A percentile compares a stretch with the other conserved stretches of the same genome.
Conservation (phyloP, 805 yeast species). For the Candida loeiensis region DNA sequence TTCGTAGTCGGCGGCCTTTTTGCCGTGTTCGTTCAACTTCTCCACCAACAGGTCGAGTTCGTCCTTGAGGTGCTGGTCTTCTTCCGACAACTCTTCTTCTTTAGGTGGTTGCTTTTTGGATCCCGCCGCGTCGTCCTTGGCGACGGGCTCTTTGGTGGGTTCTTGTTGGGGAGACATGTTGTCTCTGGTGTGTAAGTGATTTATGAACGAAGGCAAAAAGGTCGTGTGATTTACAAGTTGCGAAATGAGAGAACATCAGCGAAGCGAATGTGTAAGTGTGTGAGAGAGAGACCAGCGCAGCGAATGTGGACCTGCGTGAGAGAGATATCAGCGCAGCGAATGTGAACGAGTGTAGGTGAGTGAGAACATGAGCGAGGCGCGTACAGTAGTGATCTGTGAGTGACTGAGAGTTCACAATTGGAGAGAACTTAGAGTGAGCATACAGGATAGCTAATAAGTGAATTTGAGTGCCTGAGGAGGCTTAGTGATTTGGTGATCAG, state of each 20-base stretch:
- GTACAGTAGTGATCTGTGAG: too few relatives aligned
- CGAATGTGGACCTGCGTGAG: too few relatives aligned
- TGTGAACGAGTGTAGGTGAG: too few relatives aligned
- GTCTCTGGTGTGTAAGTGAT: not conserved
- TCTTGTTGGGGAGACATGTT: constrained; percentile 9
- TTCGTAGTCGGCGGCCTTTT: constrained; percentile 44
- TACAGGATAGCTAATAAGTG: too few relatives aligned
- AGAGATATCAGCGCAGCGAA: too few relatives aligned
- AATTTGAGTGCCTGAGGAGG: too few relatives aligned
- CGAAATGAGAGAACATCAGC: not conserved
- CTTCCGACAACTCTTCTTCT: constrained; percentile 89
- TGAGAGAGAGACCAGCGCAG: too few relatives aligned
- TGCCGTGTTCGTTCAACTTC: constrained; percentile 56
- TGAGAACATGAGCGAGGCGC: too few relatives aligned
- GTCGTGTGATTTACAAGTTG: not conserved
- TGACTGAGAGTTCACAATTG: too few relatives aligned
- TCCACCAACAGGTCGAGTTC: constrained; percentile 87
- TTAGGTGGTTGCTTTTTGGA: constrained; percentile 21
- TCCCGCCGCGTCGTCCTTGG: constrained; percentile 2
- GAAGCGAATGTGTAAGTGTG: too few relatives aligned
- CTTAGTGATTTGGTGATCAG: too few relatives aligned
- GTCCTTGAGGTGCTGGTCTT: constrained; percentile 81
- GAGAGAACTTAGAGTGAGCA: too few relatives aligned
- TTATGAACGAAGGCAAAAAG: constrained; percentile 2
- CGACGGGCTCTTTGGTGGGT: constrained; percentile 5